Evolutionary conservation across 148 eudicot genomes (phyloP).

Genomic region (Nepenthes gracilis): DNA sequence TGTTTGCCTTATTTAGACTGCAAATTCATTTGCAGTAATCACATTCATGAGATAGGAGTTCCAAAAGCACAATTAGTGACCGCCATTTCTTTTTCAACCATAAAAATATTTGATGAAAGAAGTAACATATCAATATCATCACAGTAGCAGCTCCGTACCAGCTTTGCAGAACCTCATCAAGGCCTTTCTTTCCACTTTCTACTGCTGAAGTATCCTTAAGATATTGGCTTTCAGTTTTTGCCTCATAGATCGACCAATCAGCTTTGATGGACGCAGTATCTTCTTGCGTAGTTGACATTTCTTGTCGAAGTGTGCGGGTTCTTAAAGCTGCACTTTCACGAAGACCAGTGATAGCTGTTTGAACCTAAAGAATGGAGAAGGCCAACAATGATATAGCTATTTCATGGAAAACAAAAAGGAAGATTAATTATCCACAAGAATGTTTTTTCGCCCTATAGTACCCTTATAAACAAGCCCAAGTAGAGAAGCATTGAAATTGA

Average conservation of each 20-base stretch:
- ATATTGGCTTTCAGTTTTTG: constrained; percentile 64
- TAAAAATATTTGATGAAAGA: neutral
- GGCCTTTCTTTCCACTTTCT: constrained; percentile 66
- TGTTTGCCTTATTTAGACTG: constrained; percentile 72
- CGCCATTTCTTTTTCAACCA: too few species aligned
- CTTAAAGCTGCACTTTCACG: constrained; percentile 67
- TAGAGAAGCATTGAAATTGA: too few species aligned
- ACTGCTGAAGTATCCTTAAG: constrained; percentile 70
- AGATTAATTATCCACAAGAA: too few species aligned
- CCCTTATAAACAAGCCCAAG: too few species aligned
- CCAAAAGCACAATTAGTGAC: neutral
- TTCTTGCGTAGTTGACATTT: constrained; percentile 80
- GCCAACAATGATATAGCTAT: neutral
- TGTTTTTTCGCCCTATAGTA: too few species aligned
- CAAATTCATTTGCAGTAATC: constrained; percentile 1
- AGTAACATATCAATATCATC: neutral
- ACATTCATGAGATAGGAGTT: neutral
- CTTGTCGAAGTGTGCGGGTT: constrained; percentile 61
- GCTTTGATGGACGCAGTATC: constrained; percentile 49
- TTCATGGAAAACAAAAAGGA: neutral
- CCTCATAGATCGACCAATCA: constrained; percentile 63
- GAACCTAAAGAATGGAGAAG: constrained; percentile 36
- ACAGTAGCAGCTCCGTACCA: constrained; percentile 34
- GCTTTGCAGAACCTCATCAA: constrained; percentile 61
- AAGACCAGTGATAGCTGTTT: constrained; percentile 62